A percentile compares a stretch with the other conserved stretches of the same genome.
Evolutionary conservation across 2,329 filamentous ascomycete genomes (phyloP).

Genomic region (Cladobotryum mycophilum): DNA sequence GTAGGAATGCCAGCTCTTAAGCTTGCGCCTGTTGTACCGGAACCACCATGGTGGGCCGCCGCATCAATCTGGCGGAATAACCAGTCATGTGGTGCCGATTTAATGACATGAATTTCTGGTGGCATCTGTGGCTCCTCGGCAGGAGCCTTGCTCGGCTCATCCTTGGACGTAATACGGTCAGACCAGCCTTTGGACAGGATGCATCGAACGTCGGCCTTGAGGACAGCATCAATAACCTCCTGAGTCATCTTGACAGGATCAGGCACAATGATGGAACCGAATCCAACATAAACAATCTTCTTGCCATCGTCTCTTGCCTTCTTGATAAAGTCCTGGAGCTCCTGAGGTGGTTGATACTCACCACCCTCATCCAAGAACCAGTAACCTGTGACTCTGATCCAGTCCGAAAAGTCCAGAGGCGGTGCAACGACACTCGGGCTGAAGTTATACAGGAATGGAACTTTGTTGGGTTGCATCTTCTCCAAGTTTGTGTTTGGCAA

Average conservation of each 20-base stretch:
- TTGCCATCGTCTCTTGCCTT: slow-evolving; percentile 74
- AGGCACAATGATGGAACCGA: slow-evolving; percentile 90
- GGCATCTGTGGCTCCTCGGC: slow-evolving; percentile 61
- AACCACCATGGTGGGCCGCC: slow-evolving; percentile 88
- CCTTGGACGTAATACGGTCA: slow-evolving; percentile 59
- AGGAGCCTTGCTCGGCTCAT: slow-evolving; percentile 40
- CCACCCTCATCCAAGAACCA: slow-evolving; percentile 86
- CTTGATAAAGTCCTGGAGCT: slow-evolving; percentile 75
- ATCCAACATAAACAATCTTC: slow-evolving; percentile 94
- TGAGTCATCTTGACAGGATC: slow-evolving; percentile 84
- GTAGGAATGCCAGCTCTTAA: slow-evolving; percentile 86
- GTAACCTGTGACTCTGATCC: slow-evolving; percentile 95
- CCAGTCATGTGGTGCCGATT: slow-evolving; percentile 93
- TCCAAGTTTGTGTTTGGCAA: slow-evolving; percentile 77
- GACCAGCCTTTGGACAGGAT: slow-evolving; percentile 97
- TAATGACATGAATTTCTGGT: slow-evolving; percentile 78
- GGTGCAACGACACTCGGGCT: slow-evolving; percentile 90
- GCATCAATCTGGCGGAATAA: slow-evolving; percentile 91
- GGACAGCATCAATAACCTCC: slow-evolving; percentile 86
- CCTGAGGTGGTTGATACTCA: slow-evolving; percentile 66
- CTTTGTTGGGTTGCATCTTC: slow-evolving; percentile 92
- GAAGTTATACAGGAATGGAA: slow-evolving; percentile 98
- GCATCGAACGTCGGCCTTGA: slow-evolving; percentile 87
- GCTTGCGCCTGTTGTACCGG: slow-evolving; percentile 90
- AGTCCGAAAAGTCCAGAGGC: slow-evolving; percentile 91